Percentiles rank a stretch among this genome's conserved stretches.
phyloP scores from a whole-genome alignment of 176 grass and related monocot species.

The Aegilops longissima region DNA sequence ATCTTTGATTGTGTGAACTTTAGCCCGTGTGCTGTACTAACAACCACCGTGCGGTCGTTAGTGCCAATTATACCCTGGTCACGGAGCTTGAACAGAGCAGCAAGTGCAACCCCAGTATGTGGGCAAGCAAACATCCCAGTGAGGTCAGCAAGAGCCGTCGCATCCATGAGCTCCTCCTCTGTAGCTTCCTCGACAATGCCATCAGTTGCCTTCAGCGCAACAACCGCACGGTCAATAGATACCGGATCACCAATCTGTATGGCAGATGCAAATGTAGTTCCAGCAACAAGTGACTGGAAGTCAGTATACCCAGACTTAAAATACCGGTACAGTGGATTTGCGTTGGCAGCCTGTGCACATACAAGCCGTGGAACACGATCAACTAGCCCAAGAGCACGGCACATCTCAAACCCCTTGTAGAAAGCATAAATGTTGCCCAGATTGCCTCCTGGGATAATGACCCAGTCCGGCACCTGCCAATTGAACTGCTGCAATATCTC shows the following conservation, averaged over 20 bases:
- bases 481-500: slow-evolving; percentile 78
- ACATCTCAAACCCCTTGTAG: slow-evolving; percentile 83
- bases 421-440: slow-evolving; percentile 85
- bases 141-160: slow-evolving; percentile 60
- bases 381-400: slow-evolving; percentile 58
- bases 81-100: slow-evolving; percentile 65
- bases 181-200: slow-evolving; percentile 78
- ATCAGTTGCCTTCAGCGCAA: slow-evolving; percentile 55
- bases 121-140: slow-evolving; percentile 84
- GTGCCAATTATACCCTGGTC: slow-evolving; percentile 52
- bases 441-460: slow-evolving; percentile 68
- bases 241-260: slow-evolving; percentile 83
- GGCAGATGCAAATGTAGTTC: slow-evolving; percentile 69
- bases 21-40: slow-evolving; percentile 76
- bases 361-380: slow-evolving; percentile 59
- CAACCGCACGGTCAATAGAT: slow-evolving; percentile 62
- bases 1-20: slow-evolving; percentile 90
- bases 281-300: slow-evolving; percentile 52
- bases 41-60: slow-evolving; percentile 72
- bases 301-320: slow-evolving; percentile 68
- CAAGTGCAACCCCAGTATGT: slow-evolving; percentile 73
- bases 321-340: slow-evolving; percentile 60
- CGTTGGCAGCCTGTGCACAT: slow-evolving; percentile 69
- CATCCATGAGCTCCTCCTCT: slow-evolving; percentile 83
- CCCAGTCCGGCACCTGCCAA: slow-evolving; percentile 80